A percentile compares a stretch with the other conserved stretches of the same genome.
These are phyloP conservation scores for Plenodomus biglobosus DNA, from an alignment of 2,329 filamentous ascomycete genomes.

Conservation along the genomic window DNA sequence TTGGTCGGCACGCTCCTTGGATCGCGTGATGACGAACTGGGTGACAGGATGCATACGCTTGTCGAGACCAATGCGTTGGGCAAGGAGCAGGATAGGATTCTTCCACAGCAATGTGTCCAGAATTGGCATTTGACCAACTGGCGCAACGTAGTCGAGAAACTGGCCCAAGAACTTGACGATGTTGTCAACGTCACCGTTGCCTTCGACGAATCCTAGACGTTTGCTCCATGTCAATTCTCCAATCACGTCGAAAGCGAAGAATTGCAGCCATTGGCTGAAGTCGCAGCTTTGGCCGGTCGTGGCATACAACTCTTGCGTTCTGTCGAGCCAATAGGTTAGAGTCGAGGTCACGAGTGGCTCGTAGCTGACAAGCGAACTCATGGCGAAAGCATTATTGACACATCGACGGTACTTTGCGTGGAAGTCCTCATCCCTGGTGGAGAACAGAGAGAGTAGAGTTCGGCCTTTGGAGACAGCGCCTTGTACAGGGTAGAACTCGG, in stretches of 20 bases:
- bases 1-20: slow-evolving; percentile 64
- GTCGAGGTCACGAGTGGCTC: slow-evolving; percentile 80
- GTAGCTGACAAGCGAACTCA: slow-evolving; percentile 75
- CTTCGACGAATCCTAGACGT: slow-evolving; percentile 73
- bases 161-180: slow-evolving; percentile 66
- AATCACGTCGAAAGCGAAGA: slow-evolving; percentile 80
- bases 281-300: slow-evolving; percentile 55
- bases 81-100: slow-evolving; percentile 70
- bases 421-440: slow-evolving; percentile 72
- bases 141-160: slow-evolving; percentile 71
- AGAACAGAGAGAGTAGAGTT: slow-evolving; percentile 72
- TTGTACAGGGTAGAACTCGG: slow-evolving; percentile 79
- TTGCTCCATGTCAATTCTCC: slow-evolving; percentile 77
- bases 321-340: slow-evolving; percentile 66
- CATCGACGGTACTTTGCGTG: slow-evolving; percentile 74
- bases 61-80: slow-evolving; percentile 66
- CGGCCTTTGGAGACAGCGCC: slow-evolving; percentile 70
- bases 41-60: slow-evolving; percentile 73
- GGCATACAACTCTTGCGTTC: slow-evolving; percentile 49
- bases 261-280: slow-evolving; percentile 74
- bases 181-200: slow-evolving; percentile 72
- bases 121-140: slow-evolving; percentile 74
- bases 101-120: slow-evolving; percentile 71
- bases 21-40: slow-evolving; percentile 68
- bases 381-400: slow-evolving; percentile 75